Percentiles rank a stretch among this genome's conserved stretches.
These are phyloP conservation scores for Nymphaea colorata DNA, from an alignment of 164 flowering plant genomes.

Conservation along the genomic window DNA sequence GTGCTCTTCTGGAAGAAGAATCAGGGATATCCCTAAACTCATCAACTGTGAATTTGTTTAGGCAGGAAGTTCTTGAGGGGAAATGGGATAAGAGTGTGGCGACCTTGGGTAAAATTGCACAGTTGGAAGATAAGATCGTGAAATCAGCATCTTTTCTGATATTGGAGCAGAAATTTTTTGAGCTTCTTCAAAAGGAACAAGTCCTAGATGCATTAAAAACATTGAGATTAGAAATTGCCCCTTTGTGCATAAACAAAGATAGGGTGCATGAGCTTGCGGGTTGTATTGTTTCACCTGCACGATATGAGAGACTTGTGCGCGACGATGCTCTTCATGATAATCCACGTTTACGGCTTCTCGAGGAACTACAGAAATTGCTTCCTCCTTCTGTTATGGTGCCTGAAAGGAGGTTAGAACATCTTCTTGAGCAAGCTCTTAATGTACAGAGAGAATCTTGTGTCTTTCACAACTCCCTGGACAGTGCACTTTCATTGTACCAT, in stretches of 20 bases:
- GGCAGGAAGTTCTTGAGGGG: slow-evolving; percentile 54
- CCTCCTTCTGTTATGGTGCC: slow-evolving; percentile 61
- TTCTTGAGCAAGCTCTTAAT: slow-evolving; percentile 72
- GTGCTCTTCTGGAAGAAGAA: slow-evolving; percentile 73
- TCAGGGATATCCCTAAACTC: slow-evolving; percentile 80
- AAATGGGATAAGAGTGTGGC: slow-evolving; percentile 64
- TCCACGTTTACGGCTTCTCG: slow-evolving; percentile 39
- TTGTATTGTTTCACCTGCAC: slow-evolving; percentile 38
- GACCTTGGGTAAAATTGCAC: slow-evolving; percentile 44
- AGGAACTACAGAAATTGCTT: slow-evolving; percentile 54
- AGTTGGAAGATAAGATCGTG: slow-evolving; percentile 32
- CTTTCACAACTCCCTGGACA: slow-evolving; percentile 61
- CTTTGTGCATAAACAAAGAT: slow-evolving; percentile 35
- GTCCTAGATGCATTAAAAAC: slow-evolving; percentile 42
- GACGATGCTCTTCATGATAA: slow-evolving; percentile 17
- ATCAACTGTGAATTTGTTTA: slow-evolving; percentile 33
- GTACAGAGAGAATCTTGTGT: slow-evolving; percentile 60
- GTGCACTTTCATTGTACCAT: slow-evolving; percentile 53
- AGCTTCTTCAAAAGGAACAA: slow-evolving; percentile 34
- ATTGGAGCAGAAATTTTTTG: slow-evolving; percentile 74
- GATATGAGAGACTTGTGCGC: slow-evolving; percentile 11
- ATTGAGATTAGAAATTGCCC: slow-evolving; percentile 59
- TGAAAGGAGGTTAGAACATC: slow-evolving; percentile 63
- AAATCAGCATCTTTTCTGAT: slow-evolving; percentile 60
- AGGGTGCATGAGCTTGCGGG: slow-evolving; percentile 58